A percentile compares a stretch with the other conserved stretches of the same genome.
Conservation (phyloP, 164 flowering plant species). For the Platanus orientalis region DNA sequence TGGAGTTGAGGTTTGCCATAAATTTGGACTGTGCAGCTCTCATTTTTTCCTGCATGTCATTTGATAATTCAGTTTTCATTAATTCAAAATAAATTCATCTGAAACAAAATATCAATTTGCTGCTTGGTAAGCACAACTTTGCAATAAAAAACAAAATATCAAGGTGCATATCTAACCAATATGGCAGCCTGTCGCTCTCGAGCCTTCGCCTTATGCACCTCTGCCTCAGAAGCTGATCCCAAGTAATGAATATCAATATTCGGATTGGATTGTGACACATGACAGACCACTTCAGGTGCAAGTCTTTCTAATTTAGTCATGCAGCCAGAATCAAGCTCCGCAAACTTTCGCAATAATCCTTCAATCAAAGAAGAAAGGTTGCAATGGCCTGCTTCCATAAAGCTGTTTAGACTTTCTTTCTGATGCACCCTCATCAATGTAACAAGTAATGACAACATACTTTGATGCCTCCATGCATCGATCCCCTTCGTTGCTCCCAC, state of each 20-base stretch:
- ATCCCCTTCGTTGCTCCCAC: conserved; percentile 23
- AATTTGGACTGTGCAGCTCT: conserved; percentile 86
- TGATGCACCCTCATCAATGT: conserved; percentile 58
- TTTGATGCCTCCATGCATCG: conserved; percentile 37
- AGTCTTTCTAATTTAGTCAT: conserved; percentile 46
- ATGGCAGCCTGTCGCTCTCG: conserved; percentile 91
- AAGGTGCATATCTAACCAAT: conserved; percentile 45
- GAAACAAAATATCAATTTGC: neutral
- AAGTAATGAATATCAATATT: conserved; percentile 15
- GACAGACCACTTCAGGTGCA: conserved; percentile 67
- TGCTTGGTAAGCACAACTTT: neutral
- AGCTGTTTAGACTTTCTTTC: conserved; percentile 32
- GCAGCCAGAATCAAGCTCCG: conserved; percentile 63
- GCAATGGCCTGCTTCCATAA: conserved; percentile 50
- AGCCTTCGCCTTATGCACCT: conserved; percentile 73
- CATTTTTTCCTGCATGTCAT: conserved; percentile 78
- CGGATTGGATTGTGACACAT: conserved; percentile 24
- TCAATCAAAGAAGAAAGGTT: conserved; percentile 53
- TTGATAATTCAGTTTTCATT: neutral
- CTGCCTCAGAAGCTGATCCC: conserved; percentile 44
- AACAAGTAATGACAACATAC: conserved; percentile 78
- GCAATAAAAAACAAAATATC: neutral
- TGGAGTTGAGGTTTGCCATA: conserved; percentile 52
- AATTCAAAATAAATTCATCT: neutral
- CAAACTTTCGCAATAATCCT: conserved; percentile 59